phyloP scores from a whole-genome alignment of 1,139 yeast genomes.

The Pichia sp. region DNA sequence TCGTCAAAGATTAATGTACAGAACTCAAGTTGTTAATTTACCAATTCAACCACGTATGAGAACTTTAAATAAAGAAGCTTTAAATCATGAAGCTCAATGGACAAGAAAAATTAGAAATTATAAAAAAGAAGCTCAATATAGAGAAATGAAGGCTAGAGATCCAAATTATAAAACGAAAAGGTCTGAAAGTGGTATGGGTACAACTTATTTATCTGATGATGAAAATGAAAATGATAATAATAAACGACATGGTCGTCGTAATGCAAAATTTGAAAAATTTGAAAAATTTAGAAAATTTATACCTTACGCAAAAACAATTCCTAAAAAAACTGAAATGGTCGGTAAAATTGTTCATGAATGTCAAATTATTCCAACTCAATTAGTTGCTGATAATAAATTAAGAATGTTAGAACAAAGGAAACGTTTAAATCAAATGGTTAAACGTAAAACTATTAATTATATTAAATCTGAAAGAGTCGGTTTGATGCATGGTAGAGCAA shows the following conservation, averaged over 20 bases:
- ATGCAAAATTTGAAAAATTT: conserved; percentile 13
- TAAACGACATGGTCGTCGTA: conserved; percentile 8
- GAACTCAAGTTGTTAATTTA: conserved; percentile 44
- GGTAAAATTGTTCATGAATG: conserved; percentile 95
- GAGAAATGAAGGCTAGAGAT: conserved; percentile 27
- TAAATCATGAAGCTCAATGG: conserved; percentile 30
- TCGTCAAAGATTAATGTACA: conserved; percentile 37
- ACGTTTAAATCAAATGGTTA: conserved; percentile 33
- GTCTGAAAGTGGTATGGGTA: conserved; percentile 17
- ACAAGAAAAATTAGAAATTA: conserved; percentile 25
- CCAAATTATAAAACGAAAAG: conserved; percentile 24
- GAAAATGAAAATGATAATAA: conserved; percentile 2
- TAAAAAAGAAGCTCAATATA: conserved; percentile 33
- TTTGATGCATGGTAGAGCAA: conserved; percentile 76
- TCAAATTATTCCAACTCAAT: conserved; percentile 72
- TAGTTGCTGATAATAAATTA: conserved; percentile 65
- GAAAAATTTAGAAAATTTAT: conserved; percentile 34
- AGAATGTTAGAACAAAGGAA: conserved; percentile 44
- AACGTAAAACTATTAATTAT: conserved; percentile 37
- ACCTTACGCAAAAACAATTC: conserved; percentile 75
- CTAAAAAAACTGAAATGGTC: conserved; percentile 74
- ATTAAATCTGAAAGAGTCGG: conserved; percentile 62
- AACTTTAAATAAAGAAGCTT: conserved; percentile 37
- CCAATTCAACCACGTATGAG: conserved; percentile 44
- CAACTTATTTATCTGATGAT: conserved; percentile 20